Percentiles rank a stretch among this genome's conserved stretches.
phyloP scores from a whole-genome alignment of 2,329 filamentous ascomycete species.

The Pseudocercospora pini-densiflorae region DNA sequence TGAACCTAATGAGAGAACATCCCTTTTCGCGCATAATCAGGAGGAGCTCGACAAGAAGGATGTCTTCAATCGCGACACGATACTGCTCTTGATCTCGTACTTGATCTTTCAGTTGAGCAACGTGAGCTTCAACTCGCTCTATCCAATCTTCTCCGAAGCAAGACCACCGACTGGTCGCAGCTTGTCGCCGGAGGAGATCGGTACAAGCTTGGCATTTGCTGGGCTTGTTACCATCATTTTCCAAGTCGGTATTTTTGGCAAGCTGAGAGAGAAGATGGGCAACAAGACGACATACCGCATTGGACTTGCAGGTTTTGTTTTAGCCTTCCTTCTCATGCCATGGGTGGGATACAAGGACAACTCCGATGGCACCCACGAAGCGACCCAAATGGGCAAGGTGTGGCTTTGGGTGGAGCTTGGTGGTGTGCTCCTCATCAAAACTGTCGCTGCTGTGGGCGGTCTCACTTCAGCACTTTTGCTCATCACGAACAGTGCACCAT shows the following conservation, averaged over 20 bases:
- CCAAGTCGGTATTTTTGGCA: slow-evolving; percentile 83
- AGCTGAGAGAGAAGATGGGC: slow-evolving; percentile 75
- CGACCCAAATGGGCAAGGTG: slow-evolving; percentile 59
- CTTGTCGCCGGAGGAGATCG: slow-evolving; percentile 79
- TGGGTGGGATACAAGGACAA: slow-evolving; percentile 80
- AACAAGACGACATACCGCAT: slow-evolving; percentile 84
- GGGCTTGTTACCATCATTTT: slow-evolving; percentile 86
- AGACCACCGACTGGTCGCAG: slow-evolving; percentile 75
- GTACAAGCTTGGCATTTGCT: slow-evolving; percentile 81
- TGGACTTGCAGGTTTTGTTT: slow-evolving; percentile 76
- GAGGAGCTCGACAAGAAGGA: slow-evolving; percentile 60
- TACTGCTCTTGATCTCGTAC: slow-evolving; percentile 82
- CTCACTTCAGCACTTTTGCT: slow-evolving; percentile 86
- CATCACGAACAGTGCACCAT: slow-evolving; percentile 91
- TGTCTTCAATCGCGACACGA: slow-evolving; percentile 77
- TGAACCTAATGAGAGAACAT: slow-evolving; percentile 43
- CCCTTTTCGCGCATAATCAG: slow-evolving; percentile 47
- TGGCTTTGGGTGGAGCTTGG: slow-evolving; percentile 85
- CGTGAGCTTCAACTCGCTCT: slow-evolving; percentile 92
- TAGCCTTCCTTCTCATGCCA: slow-evolving; percentile 86
- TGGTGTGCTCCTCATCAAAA: slow-evolving; percentile 81
- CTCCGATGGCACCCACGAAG: slow-evolving; percentile 50
- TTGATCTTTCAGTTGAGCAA: slow-evolving; percentile 93
- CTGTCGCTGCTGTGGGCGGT: slow-evolving; percentile 85
- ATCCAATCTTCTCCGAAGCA: slow-evolving; percentile 87